Conservation (phyloP, 345 rosid genomes). For the Euclidium syriacum region DNA sequence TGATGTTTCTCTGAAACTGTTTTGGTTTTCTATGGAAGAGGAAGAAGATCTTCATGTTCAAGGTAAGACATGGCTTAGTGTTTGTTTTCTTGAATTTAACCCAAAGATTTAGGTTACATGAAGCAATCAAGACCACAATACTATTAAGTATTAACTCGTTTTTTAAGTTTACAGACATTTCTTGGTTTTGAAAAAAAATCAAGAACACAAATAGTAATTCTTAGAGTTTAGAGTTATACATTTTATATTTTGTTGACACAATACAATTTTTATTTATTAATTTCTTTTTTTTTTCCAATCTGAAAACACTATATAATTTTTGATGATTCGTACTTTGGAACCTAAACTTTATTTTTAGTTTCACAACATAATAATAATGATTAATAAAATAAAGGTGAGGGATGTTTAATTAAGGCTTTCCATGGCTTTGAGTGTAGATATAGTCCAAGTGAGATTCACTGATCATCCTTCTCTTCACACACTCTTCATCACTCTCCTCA, state of each 20-base stretch:
- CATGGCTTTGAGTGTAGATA: conserved; percentile 68
- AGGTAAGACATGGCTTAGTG: no score
- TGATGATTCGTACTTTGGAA: neutral
- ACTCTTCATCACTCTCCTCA: conserved; percentile 48
- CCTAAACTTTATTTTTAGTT: neutral
- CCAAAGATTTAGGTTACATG: no score
- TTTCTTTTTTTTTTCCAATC: neutral
- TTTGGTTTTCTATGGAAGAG: neutral
- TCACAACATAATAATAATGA: neutral
- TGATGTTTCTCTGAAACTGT: neutral
- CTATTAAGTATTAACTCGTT: no score
- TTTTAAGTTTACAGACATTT: no score
- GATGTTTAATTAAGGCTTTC: conserved; percentile 28
- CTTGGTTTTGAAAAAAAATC: no score
- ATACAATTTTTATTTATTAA: neutral
- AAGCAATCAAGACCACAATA: no score
- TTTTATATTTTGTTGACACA: neutral
- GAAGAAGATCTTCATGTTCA: neutral
- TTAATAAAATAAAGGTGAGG: neutral
- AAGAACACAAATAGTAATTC: no score
- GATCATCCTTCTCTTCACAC: conserved; percentile 55
- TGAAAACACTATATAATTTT: neutral
- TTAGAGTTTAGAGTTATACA: no score
- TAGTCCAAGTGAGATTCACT: conserved; percentile 82
- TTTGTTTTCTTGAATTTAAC: no score